Conservation (phyloP, 208 protist species). For the Wallacemonas sp. region DNA sequence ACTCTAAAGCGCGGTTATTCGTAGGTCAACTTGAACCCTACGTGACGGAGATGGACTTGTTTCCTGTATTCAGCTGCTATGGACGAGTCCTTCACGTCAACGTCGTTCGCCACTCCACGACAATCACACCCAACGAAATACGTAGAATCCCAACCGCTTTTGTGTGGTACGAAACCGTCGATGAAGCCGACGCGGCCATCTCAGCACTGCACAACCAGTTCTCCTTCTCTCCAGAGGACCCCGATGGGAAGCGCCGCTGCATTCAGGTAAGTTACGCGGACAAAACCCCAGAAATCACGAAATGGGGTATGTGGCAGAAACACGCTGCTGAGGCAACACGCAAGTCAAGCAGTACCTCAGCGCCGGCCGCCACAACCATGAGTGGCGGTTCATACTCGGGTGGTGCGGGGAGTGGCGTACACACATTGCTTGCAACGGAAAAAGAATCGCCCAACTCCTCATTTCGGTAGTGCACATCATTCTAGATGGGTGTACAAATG, state of each 20-base stretch:
- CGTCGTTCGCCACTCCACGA: constrained; percentile 63
- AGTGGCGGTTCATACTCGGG: too few species aligned
- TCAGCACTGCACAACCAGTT: constrained; percentile 68
- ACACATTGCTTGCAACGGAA: too few species aligned
- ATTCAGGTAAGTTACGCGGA: constrained; percentile 75
- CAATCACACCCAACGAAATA: constrained; percentile 56
- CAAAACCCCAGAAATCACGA: constrained; percentile 47
- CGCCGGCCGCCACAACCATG: too few species aligned
- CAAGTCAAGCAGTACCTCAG: background rate
- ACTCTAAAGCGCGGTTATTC: constrained; percentile 61
- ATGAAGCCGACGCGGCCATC: constrained; percentile 65
- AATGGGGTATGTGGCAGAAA: constrained; percentile 48
- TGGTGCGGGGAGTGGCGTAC: too few species aligned
- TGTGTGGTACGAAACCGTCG: constrained; percentile 64
- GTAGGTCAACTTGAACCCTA: constrained; percentile 72
- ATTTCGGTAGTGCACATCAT: too few species aligned
- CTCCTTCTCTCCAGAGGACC: constrained; percentile 56
- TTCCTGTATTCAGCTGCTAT: constrained; percentile 60
- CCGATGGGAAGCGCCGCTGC: constrained; percentile 53
- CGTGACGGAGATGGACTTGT: constrained; percentile 63
- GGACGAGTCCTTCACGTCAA: constrained; percentile 62
- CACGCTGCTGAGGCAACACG: constrained; percentile 29
- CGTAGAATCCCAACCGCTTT: constrained; percentile 60
- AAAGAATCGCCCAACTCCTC: too few species aligned
- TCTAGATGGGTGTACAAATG: too few species aligned